Conservation (phyloP, 176 grass and related monocot genomes). For the Carex scoparia region DNA sequence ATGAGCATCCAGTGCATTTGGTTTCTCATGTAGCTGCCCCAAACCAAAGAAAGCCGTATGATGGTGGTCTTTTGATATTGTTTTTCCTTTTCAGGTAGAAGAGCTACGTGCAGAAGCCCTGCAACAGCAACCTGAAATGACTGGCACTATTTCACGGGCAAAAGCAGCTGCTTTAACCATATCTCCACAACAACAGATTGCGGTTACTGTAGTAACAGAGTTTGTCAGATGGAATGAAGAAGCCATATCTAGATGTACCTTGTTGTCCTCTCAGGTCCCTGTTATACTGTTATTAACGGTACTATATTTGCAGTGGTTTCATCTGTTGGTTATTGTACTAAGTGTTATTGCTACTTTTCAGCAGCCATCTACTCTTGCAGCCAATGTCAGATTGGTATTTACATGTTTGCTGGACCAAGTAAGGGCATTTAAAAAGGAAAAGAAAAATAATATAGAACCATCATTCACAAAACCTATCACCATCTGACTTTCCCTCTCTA, state of each 20-base stretch:
- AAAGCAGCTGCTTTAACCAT: conserved; percentile 62
- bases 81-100: conserved; percentile 55
- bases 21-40: not conserved
- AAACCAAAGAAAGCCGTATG: not conserved
- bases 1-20: not conserved
- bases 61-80: not conserved
- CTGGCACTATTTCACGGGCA: conserved; percentile 75
- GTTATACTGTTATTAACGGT: not conserved
- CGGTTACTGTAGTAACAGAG: conserved; percentile 90
- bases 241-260: conserved; percentile 89
- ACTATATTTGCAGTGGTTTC: conserved; percentile 13
- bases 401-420: conserved; percentile 95
- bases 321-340: conserved; percentile 19
- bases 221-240: conserved; percentile 98
- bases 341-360: conserved; percentile 27
- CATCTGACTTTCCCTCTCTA: not conserved
- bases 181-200: conserved; percentile 75
- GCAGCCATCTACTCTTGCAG: conserved; percentile 76
- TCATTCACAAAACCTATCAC: not conserved
- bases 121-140: conserved; percentile 72
- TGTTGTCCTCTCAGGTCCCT: conserved; percentile 83
- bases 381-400: conserved; percentile 75
- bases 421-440: conserved; percentile 31
- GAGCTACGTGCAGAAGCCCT: conserved; percentile 76
- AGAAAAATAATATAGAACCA: conserved; percentile 4